Base-by-base conservation (phyloP, 495 filamentous ascomycete genomes). In the Cenococcum geophilum region DNA sequence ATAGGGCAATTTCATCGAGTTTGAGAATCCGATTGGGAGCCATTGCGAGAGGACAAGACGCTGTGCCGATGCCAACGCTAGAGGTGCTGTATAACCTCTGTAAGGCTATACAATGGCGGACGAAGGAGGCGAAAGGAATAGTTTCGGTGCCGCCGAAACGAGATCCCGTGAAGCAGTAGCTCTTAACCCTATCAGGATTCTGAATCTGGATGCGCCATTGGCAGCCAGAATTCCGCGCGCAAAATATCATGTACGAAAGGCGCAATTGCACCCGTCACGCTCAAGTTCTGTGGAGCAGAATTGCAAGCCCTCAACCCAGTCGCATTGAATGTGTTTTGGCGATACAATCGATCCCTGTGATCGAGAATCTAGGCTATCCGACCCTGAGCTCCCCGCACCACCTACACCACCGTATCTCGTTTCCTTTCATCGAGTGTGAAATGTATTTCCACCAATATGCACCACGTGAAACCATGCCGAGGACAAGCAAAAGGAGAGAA, bases 21-120 rank as follows among this genome's bases (percentile, higher is more conserved):
- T 75, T 48, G 80, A 82, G 60, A 80, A 78, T 61, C 76, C 81
- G 23, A 81, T 6, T 79, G 80, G 0, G 80, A 82, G 65, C 79
- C 80, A 4, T 25, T 83, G 50, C 65, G 76, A 5, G 80, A 81
- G 60, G 80, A 71, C 0, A 65, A 74, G 64, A 61, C 58, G 43
- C 47, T 4, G 76, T 83, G 0, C 52, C 72, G 1, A 77, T 73
- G 55, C 80, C 79, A 8, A 80, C 73, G 18, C 65, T 82, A 35
- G 68, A 57, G 57, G 69, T 77, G 56, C 51, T 80, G 11, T 81
- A 79, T 64, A 60, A 63, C 0, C 54, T 78, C 25, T 59, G 76
- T 27, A 80, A 74, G 66, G 74, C 67, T 4, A 45, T 80, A 18
- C 78, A 80, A 63, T 72, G 65, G 65, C 66, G 71, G 55, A 68